phyloP scores from a whole-genome alignment of 139 green algal species.

The Chlamydomonas asymmetrica region DNA sequence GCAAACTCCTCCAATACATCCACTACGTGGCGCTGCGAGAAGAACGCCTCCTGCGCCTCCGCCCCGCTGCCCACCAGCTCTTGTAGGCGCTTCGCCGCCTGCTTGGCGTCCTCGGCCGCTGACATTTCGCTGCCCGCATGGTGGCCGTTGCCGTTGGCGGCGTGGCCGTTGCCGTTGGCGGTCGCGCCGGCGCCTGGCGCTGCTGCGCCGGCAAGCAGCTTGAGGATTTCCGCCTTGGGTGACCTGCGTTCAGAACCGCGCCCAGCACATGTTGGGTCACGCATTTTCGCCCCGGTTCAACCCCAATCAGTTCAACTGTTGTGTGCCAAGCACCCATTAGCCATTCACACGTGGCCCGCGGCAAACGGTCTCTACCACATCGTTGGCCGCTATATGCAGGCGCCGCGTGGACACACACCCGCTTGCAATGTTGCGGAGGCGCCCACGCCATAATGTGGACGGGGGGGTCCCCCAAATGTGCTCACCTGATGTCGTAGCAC shows the following conservation, averaged over 20 bases:
- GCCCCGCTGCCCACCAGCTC: conserved; percentile 32
- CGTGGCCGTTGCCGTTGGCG: conserved; percentile 10
- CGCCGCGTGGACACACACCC: no score
- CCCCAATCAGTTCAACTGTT: no score
- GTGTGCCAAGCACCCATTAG: no score
- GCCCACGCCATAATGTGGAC: no score
- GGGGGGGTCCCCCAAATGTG: no score
- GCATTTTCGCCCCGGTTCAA: no score
- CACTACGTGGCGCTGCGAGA: conserved; percentile 65
- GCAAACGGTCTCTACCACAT: no score
- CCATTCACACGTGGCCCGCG: no score
- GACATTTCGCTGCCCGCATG: not conserved
- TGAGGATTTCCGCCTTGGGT: conserved; percentile 66
- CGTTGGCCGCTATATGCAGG: no score
- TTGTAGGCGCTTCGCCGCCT: conserved; percentile 13
- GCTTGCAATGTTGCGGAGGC: no score
- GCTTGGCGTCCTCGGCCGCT: not conserved
- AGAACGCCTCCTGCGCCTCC: conserved; percentile 48
- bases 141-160: conserved; percentile 6
- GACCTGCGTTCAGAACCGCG: conserved; percentile 29
- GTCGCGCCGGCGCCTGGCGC: not conserved
- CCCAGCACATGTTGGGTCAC: no score
- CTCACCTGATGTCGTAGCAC: conserved; percentile 81
- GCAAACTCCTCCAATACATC: conserved; percentile 80
- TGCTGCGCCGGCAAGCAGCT: conserved; percentile 26